Conservation (phyloP, 2,329 filamentous ascomycete genomes). For the Dryadomyces quercivorus region DNA sequence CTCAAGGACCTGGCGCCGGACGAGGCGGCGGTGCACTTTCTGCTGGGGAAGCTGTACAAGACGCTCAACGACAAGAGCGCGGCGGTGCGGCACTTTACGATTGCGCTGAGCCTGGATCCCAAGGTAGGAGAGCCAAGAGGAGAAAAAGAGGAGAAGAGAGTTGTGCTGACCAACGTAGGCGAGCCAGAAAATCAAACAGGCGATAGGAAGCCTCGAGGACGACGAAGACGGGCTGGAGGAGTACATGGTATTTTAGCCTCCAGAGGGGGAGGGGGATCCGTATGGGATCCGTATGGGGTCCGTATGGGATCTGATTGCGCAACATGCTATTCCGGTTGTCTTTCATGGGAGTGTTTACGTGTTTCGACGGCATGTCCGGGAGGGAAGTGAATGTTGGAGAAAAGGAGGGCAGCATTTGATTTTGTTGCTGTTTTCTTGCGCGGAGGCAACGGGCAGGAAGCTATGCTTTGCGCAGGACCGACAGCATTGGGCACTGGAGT, state of each 20-base stretch:
- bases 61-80: slow-evolving; percentile 58
- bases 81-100: slow-evolving; percentile 90
- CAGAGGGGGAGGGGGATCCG: too few relatives aligned
- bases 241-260: slow-evolving; percentile 32
- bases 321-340: too few relatives aligned
- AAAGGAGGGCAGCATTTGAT: not conserved
- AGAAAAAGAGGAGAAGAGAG: not conserved
- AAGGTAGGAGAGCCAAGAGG: slow-evolving; percentile 48
- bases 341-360: too few relatives aligned
- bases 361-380: too few relatives aligned
- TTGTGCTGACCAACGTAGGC: slow-evolving; percentile 44
- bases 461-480: not conserved
- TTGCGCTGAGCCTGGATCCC: slow-evolving; percentile 87
- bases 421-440: not conserved
- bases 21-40: slow-evolving; percentile 90
- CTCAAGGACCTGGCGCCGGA: slow-evolving; percentile 86
- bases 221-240: slow-evolving; percentile 62
- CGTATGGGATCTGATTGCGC: too few relatives aligned
- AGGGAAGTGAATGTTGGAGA: too few relatives aligned
- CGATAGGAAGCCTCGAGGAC: slow-evolving; percentile 83
- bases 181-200: slow-evolving; percentile 88
- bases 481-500: slow-evolving; percentile 3
- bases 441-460: not conserved
- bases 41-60: slow-evolving; percentile 76
- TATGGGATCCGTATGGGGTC: too few relatives aligned